phyloP scores from a whole-genome alignment of 805 yeast species.

The Ogataea trehaloabstinens region DNA sequence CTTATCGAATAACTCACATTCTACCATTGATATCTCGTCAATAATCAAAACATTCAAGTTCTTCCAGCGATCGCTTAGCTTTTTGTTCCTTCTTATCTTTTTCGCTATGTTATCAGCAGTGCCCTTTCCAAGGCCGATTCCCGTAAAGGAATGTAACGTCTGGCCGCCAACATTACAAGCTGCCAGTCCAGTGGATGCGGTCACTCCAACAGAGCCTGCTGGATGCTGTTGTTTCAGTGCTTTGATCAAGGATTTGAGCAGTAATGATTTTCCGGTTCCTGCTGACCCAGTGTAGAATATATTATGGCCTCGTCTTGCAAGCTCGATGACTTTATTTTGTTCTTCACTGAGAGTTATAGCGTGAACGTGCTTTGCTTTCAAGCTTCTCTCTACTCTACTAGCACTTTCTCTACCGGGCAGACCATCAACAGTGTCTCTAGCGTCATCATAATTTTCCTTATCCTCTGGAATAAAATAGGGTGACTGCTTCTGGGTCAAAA shows the following conservation, averaged over 20 bases:
- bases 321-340: conserved; percentile 61
- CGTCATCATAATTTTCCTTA: background rate
- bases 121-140: conserved; percentile 71
- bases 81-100: conserved; percentile 52
- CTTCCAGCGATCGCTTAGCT: conserved; percentile 54
- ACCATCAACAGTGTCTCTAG: background rate
- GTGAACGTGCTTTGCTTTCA: conserved; percentile 17
- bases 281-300: conserved; percentile 96
- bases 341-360: conserved; percentile 49
- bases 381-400: background rate
- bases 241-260: conserved; percentile 64
- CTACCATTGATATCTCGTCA: conserved; percentile 82
- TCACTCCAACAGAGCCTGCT: conserved; percentile 59
- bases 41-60: conserved; percentile 57
- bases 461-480: conserved; percentile 3
- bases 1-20: conserved; percentile 64
- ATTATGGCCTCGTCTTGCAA: conserved; percentile 61
- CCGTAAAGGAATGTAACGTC: conserved; percentile 74
- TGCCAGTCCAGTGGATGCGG: conserved; percentile 84
- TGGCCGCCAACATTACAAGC: conserved; percentile 81
- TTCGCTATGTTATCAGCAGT: conserved; percentile 43
- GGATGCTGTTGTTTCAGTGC: conserved; percentile 45
- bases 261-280: conserved; percentile 95
- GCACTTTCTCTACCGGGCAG: background rate
- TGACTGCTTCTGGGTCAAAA: conserved; percentile 20